phyloP scores from a whole-genome alignment of 306 rosid species.

The Prunus persica region Prunus_persica_NCBIv2 NC_034016.1:22465501-22466000 shows the following conservation, averaged over 20 bases:
- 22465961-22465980: slow-evolving; percentile 81
- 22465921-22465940: slow-evolving; percentile 89
- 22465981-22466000: slow-evolving; percentile 92
- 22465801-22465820: too few relatives aligned
- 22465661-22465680: slow-evolving; percentile 92
- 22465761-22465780: slow-evolving; percentile 84
- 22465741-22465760: slow-evolving; percentile 90
- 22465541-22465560: too few relatives aligned
- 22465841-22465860: too few relatives aligned
- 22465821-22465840: too few relatives aligned
- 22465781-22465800: slow-evolving; percentile 68
- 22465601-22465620: slow-evolving; percentile 14
- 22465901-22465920: slow-evolving; percentile 28
- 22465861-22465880: too few relatives aligned
- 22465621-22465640: slow-evolving; percentile 80
- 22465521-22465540: neutral
- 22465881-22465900: too few relatives aligned
- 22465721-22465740: slow-evolving; percentile 82
- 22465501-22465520: slow-evolving; percentile 91
- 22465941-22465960: slow-evolving; percentile 93
- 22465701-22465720: slow-evolving; percentile 93
- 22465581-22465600: too few relatives aligned
- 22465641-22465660: slow-evolving; percentile 68
- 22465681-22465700: slow-evolving; percentile 96
- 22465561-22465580: too few relatives aligned